Evolutionary conservation across 2,329 filamentous ascomycete genomes (phyloP), one percentile per base, ranked within the genome.

Genomic region (Zymoseptoria crescenta): DNA sequence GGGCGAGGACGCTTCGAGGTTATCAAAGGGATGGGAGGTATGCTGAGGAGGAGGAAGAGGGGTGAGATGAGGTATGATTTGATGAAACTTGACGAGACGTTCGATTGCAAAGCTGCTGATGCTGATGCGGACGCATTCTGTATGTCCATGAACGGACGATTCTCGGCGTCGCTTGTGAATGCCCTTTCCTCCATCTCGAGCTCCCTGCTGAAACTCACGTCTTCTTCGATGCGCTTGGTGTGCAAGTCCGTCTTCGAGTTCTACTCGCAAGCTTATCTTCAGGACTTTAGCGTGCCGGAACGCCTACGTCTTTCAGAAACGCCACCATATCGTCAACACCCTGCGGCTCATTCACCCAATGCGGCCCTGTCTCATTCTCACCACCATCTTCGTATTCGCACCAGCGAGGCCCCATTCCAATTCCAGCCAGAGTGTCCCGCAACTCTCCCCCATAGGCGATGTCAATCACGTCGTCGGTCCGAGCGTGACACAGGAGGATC

Each of bases 1-100:
- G 61, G 64, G 45, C 59, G 27, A 58, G 67, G 30, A 60, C 62
- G 30, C 59, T 65, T 41, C 60, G 67, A 53, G 54, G 60, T 50
- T 67, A 67, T 59, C 55, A 66, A 54, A 58, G 61, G 28, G 68
- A 69, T 63, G 67, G 65, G 13, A 57, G 61, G 53, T 68, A 64
- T 59, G 62, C 67, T 57, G 62, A 64, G 29, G 55, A 55, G 48
- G 51, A 49, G 21, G 57, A 62, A 35, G 49, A 59, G 27, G 59
- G 56, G 2, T 51, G 27, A 56, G 24, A n/a, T 24, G 24, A 24
- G 24, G 24, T 24, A 24, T 4, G 24, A 24, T 24, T 24, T 24
- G 24, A 24, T 24, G 24, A 24, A 24, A 24, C 24, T 24, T 24
- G 24, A 24, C 24, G 24, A 24, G 24, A 24, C 24, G 4, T 24